Evolutionary conservation across 306 rosid genomes (phyloP).

Genomic region (Inga oerstediana): DNA sequence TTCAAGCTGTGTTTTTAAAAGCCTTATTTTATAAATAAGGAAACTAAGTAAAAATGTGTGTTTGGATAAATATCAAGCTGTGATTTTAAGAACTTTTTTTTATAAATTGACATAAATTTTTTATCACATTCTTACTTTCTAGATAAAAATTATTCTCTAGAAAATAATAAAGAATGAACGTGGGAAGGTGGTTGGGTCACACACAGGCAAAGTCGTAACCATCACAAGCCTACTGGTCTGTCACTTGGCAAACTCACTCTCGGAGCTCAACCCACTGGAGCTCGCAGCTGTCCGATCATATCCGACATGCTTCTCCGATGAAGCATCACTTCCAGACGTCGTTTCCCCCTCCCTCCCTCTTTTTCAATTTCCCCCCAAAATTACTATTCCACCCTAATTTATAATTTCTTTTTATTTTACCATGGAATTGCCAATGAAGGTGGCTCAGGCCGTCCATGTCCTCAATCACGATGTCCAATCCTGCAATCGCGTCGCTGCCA

Average conservation of each 20-base stretch:
- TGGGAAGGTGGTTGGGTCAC: neutral
- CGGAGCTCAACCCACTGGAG: neutral
- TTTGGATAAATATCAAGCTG: no score
- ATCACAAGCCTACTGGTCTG: neutral
- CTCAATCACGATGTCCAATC: conserved; percentile 89
- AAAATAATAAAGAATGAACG: neutral
- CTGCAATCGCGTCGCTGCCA: conserved; percentile 97
- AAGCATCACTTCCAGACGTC: conserved; percentile 41
- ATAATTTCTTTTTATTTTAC: neutral
- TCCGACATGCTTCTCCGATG: conserved; percentile 1
- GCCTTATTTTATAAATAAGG: no score
- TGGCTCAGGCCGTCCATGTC: conserved; percentile 89
- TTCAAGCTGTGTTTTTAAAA: no score
- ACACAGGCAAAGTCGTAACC: neutral
- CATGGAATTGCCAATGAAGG: conserved; percentile 84
- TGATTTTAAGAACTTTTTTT: no score
- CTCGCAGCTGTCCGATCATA: conserved; percentile 24
- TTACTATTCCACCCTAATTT: neutral
- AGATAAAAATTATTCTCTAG: no score
- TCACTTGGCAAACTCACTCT: neutral
- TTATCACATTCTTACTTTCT: no score
- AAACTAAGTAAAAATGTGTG: no score
- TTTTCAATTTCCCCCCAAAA: neutral
- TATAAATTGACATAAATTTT: no score
- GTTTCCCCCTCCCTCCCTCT: conserved; percentile 34